A percentile compares a stretch with the other conserved stretches of the same genome.
These are phyloP conservation scores for Lentinula boryana DNA, from an alignment of 768 basidiomycete species.

Conservation along the genomic window DNA sequence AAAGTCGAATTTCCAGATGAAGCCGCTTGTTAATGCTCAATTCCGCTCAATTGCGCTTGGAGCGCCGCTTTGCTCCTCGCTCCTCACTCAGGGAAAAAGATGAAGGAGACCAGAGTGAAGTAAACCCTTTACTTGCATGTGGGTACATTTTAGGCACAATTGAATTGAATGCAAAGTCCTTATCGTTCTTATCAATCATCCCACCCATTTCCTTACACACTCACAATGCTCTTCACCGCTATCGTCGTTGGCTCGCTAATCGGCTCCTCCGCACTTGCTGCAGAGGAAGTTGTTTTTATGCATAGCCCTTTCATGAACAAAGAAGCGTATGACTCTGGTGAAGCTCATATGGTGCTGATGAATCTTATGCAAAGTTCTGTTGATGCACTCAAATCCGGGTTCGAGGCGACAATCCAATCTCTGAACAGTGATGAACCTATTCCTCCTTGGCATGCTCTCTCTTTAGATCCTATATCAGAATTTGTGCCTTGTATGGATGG, in stretches of 20 bases:
- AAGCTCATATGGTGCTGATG: conserved; percentile 12
- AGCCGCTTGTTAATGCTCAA: too few relatives aligned
- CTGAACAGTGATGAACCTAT: not conserved
- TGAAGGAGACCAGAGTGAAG: too few relatives aligned
- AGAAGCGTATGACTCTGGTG: conserved; percentile 12
- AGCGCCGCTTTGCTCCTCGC: too few relatives aligned
- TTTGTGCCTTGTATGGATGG: conserved; percentile 10
- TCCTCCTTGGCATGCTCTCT: not conserved
- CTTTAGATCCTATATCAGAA: not conserved
- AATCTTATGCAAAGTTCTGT: not conserved
- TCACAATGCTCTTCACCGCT: not conserved
- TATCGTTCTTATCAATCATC: not conserved
- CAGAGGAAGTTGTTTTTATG: not conserved
- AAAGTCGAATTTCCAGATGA: too few relatives aligned
- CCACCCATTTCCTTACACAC: not conserved
- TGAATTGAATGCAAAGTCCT: not conserved
- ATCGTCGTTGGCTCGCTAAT: not conserved
- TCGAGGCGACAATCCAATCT: not conserved
- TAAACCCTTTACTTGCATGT: too few relatives aligned
- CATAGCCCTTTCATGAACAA: not conserved
- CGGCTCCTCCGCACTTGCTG: not conserved
- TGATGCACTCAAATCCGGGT: not conserved
- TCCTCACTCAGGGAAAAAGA: too few relatives aligned
- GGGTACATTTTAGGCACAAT: too few relatives aligned
- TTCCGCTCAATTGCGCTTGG: too few relatives aligned